Base-by-base conservation (phyloP, 1,284 basidiomycete genomes). In the Microbotryum scabiosae region DNA sequence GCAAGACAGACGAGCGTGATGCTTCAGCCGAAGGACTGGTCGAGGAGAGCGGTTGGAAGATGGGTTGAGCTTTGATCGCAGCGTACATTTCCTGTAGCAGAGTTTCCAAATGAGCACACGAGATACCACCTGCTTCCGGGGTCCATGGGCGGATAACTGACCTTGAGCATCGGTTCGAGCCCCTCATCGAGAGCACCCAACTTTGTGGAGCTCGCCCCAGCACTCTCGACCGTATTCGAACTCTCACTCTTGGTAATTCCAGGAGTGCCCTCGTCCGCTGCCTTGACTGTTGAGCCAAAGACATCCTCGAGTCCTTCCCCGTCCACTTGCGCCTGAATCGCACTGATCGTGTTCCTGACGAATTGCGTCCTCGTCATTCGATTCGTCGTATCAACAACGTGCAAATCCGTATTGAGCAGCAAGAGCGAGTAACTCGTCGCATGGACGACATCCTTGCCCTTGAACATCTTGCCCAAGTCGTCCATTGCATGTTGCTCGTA, bases 281-380 rank as follows among this genome's bases (percentile, higher is more conserved):
- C 54, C 54, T 56, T 56, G 32, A 56, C 46, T 6, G 20, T 56
- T 21, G 54, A 30, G 21, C 48, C 54, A 18, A 56, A 26, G 36
- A 16, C 36, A 12, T 41, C 36, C 36, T 16, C 51, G 51, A 28
- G 26, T 36, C 21, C 45, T 21, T 26, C 47, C 26, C 20, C 12
- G 16, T 53, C 55, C 9, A 44, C 55, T 60, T 89, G 86, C 73
- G 81, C 83, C 69, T 85, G 86, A 62, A 97, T 87, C 0, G 90
- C 87, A 5, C 83, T 78, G 74, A 97, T 81, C 0, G 93, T 94
- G 75, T 98, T 97, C 48, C 85, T 82, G 4, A 97, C 84, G 74
- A 98, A 99, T 71, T 98, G 91, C 56, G 74, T 82, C n/a, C 88
- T 82, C 5, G 91, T 93, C 96, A 98, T 98, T 66, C 90, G 85